Evolutionary conservation across 176 grass and related monocot genomes (phyloP).

Genomic region (Carex kokanica): DNA sequence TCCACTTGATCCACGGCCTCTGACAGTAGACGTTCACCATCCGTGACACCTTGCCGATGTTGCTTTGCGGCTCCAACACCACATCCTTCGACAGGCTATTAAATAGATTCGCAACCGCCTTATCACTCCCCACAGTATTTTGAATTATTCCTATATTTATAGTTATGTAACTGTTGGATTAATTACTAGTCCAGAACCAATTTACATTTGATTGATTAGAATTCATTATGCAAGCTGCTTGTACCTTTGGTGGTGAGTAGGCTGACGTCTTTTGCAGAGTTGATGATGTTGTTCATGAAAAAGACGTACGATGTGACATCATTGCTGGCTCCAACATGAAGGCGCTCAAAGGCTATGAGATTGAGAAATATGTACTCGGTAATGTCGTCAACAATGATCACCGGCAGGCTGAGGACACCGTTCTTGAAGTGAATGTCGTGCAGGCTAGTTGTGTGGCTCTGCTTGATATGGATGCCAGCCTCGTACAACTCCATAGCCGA

Average conservation of each 20-base stretch:
- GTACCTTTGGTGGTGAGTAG: conserved; percentile 48
- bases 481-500: conserved; percentile 66
- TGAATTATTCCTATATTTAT: conserved; percentile 43
- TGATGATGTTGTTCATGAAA: conserved; percentile 89
- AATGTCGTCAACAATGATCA: conserved; percentile 61
- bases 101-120: conserved; percentile 66
- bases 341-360: conserved; percentile 86
- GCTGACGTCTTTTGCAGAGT: conserved; percentile 68
- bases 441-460: conserved; percentile 36
- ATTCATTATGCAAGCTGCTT: background rate
- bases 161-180: background rate
- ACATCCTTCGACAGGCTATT: conserved; percentile 73
- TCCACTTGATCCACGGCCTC: conserved; percentile 58
- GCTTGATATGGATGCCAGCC: conserved; percentile 61
- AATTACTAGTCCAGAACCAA: background rate
- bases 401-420: conserved; percentile 46
- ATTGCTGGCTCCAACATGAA: conserved; percentile 64
- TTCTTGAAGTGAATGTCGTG: conserved; percentile 52
- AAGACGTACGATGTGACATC: conserved; percentile 81
- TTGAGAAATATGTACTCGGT: conserved; percentile 87
- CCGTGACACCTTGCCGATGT: conserved; percentile 51
- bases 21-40: conserved; percentile 57
- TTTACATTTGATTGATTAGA: background rate
- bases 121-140: conserved; percentile 68
- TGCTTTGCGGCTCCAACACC: conserved; percentile 47